Evolutionary conservation across 306 rosid species (phyloP), one percentile per base, ranked within the genome.

Genomic region (Prunus kanzakura): DNA sequence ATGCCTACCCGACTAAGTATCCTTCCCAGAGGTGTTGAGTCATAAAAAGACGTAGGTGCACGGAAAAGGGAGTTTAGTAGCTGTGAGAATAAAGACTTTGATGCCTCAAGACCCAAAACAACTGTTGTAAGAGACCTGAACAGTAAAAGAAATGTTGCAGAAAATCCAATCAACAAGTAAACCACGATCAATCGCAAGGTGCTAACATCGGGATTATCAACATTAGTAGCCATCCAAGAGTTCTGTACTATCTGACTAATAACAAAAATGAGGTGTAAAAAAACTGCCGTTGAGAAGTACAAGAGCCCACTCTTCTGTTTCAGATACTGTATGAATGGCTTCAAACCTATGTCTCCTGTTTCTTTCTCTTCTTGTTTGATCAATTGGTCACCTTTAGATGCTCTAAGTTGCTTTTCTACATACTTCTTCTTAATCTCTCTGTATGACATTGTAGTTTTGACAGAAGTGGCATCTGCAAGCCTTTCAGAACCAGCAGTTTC

Each of bases 1-100:
- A 35, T 77, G 71, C 83, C 73, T 85, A 89, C 98, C 88, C 97
- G 88, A 76, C 93, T 90, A 67, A 92, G 95, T 74, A 92, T 92
- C 87, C 97, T 79, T 81, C 98, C 97, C 61, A 92, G 63, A 75
- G 98, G 97, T 4, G 97, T 94, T 72, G 98, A 94, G 83, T 94
- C 98, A 72, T 94, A 94, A 64, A 94, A 94, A 3, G 98, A 75
- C 96, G 89, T 85, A 0, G 98, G 96, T 0, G 98, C 91, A 27
- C 83, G 92, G 60, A 94, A 86, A 75, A 92, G 92, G 38, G 98
- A 87, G 67, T 82, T 85, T 12, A 94, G 45, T 41, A 94, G 88
- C 80, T 92, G 86, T 71, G 87, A 82, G 83, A 90, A 90, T 32
- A 92, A 67, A 57, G 97, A 89, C 62, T 88, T 86, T 8, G 98